Percentiles rank a stretch among this genome's conserved stretches.
phyloP scores from a whole-genome alignment of 1,139 yeast genomes.

The Pichia sp. region DNA sequence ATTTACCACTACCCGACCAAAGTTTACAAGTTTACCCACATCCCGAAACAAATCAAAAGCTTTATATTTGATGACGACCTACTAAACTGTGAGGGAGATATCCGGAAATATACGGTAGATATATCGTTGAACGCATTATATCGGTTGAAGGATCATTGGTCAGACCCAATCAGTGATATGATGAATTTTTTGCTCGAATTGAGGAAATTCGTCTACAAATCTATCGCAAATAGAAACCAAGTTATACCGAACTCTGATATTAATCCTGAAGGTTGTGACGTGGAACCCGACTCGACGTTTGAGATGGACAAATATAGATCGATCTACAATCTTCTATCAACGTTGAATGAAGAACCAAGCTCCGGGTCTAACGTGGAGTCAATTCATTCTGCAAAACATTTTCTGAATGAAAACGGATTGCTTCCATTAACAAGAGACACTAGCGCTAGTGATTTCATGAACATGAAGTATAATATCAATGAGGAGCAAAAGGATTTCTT shows the following conservation, averaged over 20 bases:
- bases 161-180: conserved; percentile 13
- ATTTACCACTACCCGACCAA: conserved; percentile 16
- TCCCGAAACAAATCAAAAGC: conserved; percentile 15
- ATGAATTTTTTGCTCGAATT: conserved; percentile 16
- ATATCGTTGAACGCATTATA: conserved; percentile 3
- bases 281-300: conserved; percentile 1
- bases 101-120: conserved; percentile 16
- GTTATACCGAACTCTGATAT: not conserved
- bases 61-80: conserved; percentile 15
- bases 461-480: not conserved
- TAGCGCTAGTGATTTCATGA: not conserved
- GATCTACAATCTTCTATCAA: conserved; percentile 5
- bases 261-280: not conserved
- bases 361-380: not conserved
- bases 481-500: not conserved
- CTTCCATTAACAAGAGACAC: not conserved
- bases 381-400: not conserved
- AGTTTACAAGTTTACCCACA: conserved; percentile 8
- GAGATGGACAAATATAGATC: conserved; percentile 10
- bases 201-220: conserved; percentile 12
- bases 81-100: conserved; percentile 13
- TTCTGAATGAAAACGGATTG: not conserved
- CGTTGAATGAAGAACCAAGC: conserved; percentile 1
- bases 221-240: not conserved
- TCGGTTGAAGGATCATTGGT: conserved; percentile 9